A percentile compares a stretch with the other conserved stretches of the same genome.
Conservation (phyloP, 805 yeast genomes). For the Pichia eremophila region DNA sequence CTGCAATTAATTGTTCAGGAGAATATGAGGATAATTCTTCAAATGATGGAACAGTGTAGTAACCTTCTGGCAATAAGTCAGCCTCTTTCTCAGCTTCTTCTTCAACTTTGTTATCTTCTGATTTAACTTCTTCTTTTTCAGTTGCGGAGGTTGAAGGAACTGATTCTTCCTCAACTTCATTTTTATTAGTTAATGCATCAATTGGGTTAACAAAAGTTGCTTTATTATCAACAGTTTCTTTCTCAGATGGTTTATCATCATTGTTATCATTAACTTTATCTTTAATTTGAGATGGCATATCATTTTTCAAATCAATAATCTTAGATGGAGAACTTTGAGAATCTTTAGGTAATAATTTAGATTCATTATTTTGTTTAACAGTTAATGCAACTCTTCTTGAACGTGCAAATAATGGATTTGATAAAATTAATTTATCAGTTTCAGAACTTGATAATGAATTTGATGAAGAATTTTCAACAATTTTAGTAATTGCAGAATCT, state of each 20-base stretch:
- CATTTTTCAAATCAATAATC: slow-evolving; percentile 27
- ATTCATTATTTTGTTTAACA: slow-evolving; percentile 33
- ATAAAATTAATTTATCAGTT: slow-evolving; percentile 59
- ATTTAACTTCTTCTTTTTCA: neutral
- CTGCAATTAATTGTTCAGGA: slow-evolving; percentile 52
- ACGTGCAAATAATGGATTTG: slow-evolving; percentile 66
- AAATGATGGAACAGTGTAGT: slow-evolving; percentile 78
- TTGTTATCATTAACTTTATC: neutral
- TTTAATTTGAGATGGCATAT: slow-evolving; percentile 5
- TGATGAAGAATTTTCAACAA: slow-evolving; percentile 14
- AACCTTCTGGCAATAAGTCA: slow-evolving; percentile 44
- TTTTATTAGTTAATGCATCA: neutral
- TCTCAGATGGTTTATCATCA: neutral
- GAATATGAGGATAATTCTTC: slow-evolving; percentile 51
- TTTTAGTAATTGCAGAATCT: slow-evolving; percentile 19
- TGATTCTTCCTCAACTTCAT: neutral
- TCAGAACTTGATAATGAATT: slow-evolving; percentile 21
- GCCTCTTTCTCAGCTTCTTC: neutral
- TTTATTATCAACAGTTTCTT: neutral
- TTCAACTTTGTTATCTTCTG: neutral
- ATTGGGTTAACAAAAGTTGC: neutral
- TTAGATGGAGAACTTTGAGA: slow-evolving; percentile 9
- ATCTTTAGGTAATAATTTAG: slow-evolving; percentile 9
- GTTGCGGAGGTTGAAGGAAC: neutral
- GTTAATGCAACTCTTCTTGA: slow-evolving; percentile 45